These are phyloP conservation scores for Chrysoporthe deuterocubensis DNA, from an alignment of 2,329 filamentous ascomycete genomes.

Conservation along the genomic window DNA sequence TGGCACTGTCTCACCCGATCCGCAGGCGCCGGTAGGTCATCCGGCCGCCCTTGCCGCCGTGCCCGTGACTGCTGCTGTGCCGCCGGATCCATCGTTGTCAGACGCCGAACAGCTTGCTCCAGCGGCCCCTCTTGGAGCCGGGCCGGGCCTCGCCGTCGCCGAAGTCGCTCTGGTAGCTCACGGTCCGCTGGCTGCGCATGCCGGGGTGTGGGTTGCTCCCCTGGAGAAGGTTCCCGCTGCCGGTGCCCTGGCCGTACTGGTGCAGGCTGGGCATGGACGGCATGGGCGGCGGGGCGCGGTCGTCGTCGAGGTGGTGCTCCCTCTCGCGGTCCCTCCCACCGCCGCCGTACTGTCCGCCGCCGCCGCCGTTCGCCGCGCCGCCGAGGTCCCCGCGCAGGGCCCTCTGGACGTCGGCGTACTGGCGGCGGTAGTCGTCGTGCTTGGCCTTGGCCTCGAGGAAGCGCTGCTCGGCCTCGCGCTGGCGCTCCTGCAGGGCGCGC, in stretches of 20 bases:
- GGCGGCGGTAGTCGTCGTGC: slow-evolving; percentile 49
- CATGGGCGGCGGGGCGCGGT: slow-evolving; percentile 4
- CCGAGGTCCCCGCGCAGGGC: slow-evolving; percentile 46
- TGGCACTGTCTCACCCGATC: too few species aligned
- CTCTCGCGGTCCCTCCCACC: not conserved
- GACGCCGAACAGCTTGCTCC: slow-evolving; percentile 25
- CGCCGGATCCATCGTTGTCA: slow-evolving; percentile 10
- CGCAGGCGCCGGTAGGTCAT: too few species aligned
- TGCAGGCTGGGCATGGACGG: slow-evolving; percentile 25
- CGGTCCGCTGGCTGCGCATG: slow-evolving; percentile 27
- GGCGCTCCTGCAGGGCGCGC: slow-evolving; percentile 45
- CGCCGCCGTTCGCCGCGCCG: not conserved
- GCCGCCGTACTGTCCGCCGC: not conserved
- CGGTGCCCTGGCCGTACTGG: slow-evolving; percentile 11
- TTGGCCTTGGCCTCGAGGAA: slow-evolving; percentile 48
- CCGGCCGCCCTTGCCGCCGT: too few species aligned
- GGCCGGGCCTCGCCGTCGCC: slow-evolving; percentile 7
- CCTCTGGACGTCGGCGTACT: slow-evolving; percentile 47
- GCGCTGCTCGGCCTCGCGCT: slow-evolving; percentile 45
- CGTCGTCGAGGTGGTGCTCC: not conserved
- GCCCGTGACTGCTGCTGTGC: too few species aligned
- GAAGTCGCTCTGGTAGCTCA: slow-evolving; percentile 21
- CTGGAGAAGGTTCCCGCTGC: slow-evolving; percentile 2
- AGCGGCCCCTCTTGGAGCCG: slow-evolving; percentile 26
- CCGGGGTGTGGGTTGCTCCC: slow-evolving; percentile 22